phyloP scores from a whole-genome alignment of 2,329 filamentous ascomycete species.

The Xylariaceae sp. region DNA sequence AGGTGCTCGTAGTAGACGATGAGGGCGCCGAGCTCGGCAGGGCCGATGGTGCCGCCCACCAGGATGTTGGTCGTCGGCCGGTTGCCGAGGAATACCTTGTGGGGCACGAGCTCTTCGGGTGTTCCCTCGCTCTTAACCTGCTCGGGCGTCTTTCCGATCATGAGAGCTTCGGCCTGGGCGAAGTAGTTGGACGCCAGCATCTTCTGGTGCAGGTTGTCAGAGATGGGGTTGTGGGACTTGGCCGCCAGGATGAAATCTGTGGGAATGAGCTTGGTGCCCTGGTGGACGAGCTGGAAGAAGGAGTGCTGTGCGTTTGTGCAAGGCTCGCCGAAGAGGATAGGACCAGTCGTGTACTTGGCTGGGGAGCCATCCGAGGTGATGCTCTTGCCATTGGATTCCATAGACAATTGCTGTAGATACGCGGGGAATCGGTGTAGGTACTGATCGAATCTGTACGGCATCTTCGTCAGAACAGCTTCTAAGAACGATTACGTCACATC shows the following conservation, averaged over 20 bases:
- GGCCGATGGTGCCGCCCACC: conserved; percentile 84
- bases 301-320: conserved; percentile 99
- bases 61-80: conserved; percentile 93
- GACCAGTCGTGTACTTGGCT: conserved; percentile 95
- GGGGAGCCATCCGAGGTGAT: conserved; percentile 84
- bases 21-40: conserved; percentile 84
- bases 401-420: conserved; percentile 97
- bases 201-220: conserved; percentile 90
- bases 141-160: conserved; percentile 84
- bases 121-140: conserved; percentile 72
- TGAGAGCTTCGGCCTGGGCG: conserved; percentile 79
- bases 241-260: conserved; percentile 97
- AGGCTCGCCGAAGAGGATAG: conserved; percentile 95
- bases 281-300: conserved; percentile 99
- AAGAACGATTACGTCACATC: not conserved
- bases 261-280: conserved; percentile 97
- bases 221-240: conserved; percentile 92
- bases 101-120: conserved; percentile 72
- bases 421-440: conserved; percentile 98
- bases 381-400: conserved; percentile 99
- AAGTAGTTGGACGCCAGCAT: conserved; percentile 93
- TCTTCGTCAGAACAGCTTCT: conserved; percentile 1
- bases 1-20: conserved; percentile 99
- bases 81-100: conserved; percentile 99
- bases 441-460: conserved; percentile 72